These are phyloP conservation scores for Colletotrichum sp. DNA, from an alignment of 2,329 filamentous ascomycete genomes.

Conservation along the genomic window DNA sequence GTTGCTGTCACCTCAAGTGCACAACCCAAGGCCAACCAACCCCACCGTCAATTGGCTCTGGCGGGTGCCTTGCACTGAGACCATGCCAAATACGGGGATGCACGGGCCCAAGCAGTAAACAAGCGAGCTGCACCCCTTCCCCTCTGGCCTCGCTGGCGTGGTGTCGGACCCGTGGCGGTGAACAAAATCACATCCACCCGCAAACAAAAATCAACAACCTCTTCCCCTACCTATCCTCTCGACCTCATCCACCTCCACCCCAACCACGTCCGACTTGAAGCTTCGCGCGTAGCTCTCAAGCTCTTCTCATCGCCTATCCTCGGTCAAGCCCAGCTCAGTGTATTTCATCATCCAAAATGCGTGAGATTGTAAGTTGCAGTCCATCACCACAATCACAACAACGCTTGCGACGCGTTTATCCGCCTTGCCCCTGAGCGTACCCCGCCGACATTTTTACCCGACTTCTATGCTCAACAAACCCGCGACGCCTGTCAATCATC, in stretches of 20 bases:
- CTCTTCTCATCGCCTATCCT: conserved; percentile 28
- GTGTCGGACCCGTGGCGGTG: conserved; percentile 35
- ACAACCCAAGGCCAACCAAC: neutral
- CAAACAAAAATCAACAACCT: conserved; percentile 42
- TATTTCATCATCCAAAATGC: conserved; percentile 56
- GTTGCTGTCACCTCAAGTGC: neutral
- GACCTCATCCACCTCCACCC: conserved; percentile 28
- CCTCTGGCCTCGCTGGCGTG: conserved; percentile 10
- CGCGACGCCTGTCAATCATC: neutral
- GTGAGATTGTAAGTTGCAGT: conserved; percentile 68
- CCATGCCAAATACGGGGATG: conserved; percentile 33
- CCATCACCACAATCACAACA: conserved; percentile 11
- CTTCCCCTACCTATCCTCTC: conserved; percentile 26
- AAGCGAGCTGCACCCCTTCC: conserved; percentile 34
- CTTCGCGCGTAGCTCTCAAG: conserved; percentile 33
- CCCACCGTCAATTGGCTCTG: conserved; percentile 8
- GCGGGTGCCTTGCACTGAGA: conserved; percentile 15
- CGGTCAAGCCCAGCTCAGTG: conserved; percentile 24
- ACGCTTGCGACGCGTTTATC: conserved; percentile 42
- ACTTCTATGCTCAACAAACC: neutral
- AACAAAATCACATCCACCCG: conserved; percentile 29
- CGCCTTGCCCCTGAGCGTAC: conserved; percentile 37
- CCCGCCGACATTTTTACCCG: conserved; percentile 20
- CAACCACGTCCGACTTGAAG: conserved; percentile 23
- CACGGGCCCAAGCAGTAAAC: conserved; percentile 36